Evolutionary conservation across 495 filamentous ascomycete species (phyloP), one percentile per base, ranked within the genome.

Genomic region (Penicillium arizonense): DNA sequence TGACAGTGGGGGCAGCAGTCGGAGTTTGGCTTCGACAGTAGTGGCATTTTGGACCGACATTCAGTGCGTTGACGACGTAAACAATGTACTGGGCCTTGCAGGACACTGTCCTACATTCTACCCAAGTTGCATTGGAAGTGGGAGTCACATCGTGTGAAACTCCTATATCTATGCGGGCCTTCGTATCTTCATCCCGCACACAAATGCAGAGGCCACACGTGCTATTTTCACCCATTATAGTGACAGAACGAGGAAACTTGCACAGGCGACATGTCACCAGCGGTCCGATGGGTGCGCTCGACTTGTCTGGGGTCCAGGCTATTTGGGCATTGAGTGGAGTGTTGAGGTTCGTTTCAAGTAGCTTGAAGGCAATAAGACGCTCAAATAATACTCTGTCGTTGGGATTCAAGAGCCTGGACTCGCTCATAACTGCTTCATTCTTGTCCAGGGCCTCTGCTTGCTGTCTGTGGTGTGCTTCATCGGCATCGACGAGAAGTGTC

Each of bases 51-150:
- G 76, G 54, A 5, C 68, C 66, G 13, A 73, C 69, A 9, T 64
- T 65, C 33, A 77, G 58, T 12, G 50, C 51, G 11, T 71, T 62
- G 2, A 57, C 40, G 45, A 67, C 44, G 56, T 77, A 79, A 20
- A 77, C 68, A 7, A 77, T 64, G 54, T 77, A 79, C 56, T 79
- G 76, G 1, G 67, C 75, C 3, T 73, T 59, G 57, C 76, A 79
- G 21, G 59, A 53, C 1, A 42, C 43, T 34, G 66, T 47, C 20
- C 44, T 52, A 55, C 76, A 79, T 50, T 77, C 75, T 2, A 73
- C 68, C 76, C 76, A 77, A 1, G 59, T 57, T 4, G 62, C 69
- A 1, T 49, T 30, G 35, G 40, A n/a, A 57, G 64, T 5, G 14
- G 40, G 7, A 20, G 44, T 59, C 35, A 69, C 60, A 3, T 61